phyloP scores from a whole-genome alignment of 23 red algal species.

The Gracilariopsis chorda region DNA sequence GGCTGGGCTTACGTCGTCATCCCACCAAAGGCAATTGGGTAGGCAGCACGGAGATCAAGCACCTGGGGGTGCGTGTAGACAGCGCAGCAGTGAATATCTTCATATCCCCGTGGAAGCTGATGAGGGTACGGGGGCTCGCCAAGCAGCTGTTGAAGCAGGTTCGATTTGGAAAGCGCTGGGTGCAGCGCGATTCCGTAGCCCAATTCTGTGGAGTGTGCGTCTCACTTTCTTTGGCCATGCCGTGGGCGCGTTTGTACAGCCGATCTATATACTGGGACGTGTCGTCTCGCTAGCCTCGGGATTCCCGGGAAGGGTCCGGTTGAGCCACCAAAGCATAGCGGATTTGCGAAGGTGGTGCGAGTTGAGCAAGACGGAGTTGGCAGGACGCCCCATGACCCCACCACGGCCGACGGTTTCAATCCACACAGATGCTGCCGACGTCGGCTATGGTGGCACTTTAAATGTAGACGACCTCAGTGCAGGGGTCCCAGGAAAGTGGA shows the following conservation, averaged over 20 bases:
- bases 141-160: background rate
- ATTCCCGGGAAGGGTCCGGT: background rate
- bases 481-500: background rate
- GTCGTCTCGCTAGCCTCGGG: background rate
- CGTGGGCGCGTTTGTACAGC: background rate
- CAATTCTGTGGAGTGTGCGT: background rate
- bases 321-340: background rate
- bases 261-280: slow-evolving; percentile 12
- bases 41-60: background rate
- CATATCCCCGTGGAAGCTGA: background rate
- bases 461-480: background rate
- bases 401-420: background rate
- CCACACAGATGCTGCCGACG: slow-evolving; percentile 1
- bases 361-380: background rate
- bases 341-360: background rate
- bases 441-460: background rate
- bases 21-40: background rate
- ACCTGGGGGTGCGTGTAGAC: slow-evolving; percentile 15
- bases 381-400: background rate
- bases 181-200: background rate
- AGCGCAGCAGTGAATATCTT: background rate
- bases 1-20: background rate
- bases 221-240: background rate
- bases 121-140: background rate
- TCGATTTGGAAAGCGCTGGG: background rate